Evolutionary conservation across 1,284 basidiomycete genomes (phyloP).

Genomic region (Inonotus obliquus): DNA sequence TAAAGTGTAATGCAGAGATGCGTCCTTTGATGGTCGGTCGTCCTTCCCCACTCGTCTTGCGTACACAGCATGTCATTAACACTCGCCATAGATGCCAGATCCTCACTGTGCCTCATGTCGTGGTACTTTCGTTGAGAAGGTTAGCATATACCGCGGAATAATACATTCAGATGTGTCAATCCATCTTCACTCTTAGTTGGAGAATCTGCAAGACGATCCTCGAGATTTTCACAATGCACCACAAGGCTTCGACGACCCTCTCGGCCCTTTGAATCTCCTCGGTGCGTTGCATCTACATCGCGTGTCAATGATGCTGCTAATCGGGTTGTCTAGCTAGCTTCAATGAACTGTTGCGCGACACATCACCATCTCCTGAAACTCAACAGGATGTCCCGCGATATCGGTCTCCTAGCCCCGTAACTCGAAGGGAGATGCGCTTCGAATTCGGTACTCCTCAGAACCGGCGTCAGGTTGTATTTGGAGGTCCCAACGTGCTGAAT

Average conservation of each 20-base stretch:
- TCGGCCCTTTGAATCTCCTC: not conserved
- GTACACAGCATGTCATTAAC: not conserved
- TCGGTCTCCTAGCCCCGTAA: conserved; percentile 23
- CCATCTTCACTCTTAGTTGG: conserved; percentile 44
- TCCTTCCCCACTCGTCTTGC: not conserved
- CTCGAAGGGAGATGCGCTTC: conserved; percentile 31
- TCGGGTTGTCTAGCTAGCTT: not conserved
- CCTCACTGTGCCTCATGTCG: conserved; percentile 71
- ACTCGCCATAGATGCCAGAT: conserved; percentile 53
- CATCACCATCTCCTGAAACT: not conserved
- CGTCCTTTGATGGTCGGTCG: conserved; percentile 66
- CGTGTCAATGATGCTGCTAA: not conserved
- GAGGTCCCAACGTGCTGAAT: conserved; percentile 34
- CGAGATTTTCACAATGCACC: conserved; percentile 48
- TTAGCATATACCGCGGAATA: conserved; percentile 27
- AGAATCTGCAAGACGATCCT: conserved; percentile 67
- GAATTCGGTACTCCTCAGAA: conserved; percentile 35
- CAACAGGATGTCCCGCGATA: conserved; percentile 17
- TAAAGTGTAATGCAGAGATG: conserved; percentile 75
- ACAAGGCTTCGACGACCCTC: conserved; percentile 9
- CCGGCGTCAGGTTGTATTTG: conserved; percentile 40
- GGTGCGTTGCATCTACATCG: not conserved
- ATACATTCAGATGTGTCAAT: not conserved
- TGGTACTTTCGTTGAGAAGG: conserved; percentile 73
- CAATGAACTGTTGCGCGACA: conserved; percentile 5